Evolutionary conservation across 768 basidiomycete species (phyloP).

Genomic region (Auricularia cornea): DNA sequence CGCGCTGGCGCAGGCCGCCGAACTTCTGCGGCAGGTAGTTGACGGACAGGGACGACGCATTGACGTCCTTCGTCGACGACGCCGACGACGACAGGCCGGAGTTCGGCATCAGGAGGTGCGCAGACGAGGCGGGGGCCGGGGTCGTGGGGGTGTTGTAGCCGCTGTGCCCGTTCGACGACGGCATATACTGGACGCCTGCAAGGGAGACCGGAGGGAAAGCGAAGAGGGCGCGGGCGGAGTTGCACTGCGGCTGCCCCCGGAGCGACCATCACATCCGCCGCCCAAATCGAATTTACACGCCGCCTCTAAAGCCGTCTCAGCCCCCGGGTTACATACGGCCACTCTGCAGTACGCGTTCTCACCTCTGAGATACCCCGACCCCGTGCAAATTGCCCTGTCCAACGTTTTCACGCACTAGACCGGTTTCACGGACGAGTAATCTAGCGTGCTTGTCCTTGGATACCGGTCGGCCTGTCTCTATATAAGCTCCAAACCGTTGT

Average conservation of each 20-base stretch:
- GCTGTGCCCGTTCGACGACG: neutral
- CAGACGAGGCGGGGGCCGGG: neutral
- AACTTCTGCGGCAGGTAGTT: constrained; percentile 77
- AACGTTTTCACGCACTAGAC: too few species aligned
- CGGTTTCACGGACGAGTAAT: too few species aligned
- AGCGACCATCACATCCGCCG: too few species aligned
- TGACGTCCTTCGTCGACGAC: neutral
- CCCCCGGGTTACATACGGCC: too few species aligned
- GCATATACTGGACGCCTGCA: neutral
- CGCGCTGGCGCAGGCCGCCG: constrained; percentile 39
- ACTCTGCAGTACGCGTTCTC: too few species aligned
- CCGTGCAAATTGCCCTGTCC: too few species aligned
- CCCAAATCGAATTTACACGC: too few species aligned
- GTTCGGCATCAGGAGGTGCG: neutral
- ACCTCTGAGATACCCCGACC: too few species aligned
- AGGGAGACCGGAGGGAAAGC: neutral
- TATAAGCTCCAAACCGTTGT: too few species aligned
- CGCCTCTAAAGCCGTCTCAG: too few species aligned
- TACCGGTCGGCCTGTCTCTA: too few species aligned
- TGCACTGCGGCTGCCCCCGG: neutral
- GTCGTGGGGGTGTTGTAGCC: neutral
- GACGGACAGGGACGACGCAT: constrained; percentile 38
- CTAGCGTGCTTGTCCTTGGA: too few species aligned
- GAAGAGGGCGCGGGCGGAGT: neutral
- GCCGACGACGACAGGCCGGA: neutral